Evolutionary conservation across 129 eudicot genomes (phyloP).

Genomic region (Sambucus nigra): DNA sequence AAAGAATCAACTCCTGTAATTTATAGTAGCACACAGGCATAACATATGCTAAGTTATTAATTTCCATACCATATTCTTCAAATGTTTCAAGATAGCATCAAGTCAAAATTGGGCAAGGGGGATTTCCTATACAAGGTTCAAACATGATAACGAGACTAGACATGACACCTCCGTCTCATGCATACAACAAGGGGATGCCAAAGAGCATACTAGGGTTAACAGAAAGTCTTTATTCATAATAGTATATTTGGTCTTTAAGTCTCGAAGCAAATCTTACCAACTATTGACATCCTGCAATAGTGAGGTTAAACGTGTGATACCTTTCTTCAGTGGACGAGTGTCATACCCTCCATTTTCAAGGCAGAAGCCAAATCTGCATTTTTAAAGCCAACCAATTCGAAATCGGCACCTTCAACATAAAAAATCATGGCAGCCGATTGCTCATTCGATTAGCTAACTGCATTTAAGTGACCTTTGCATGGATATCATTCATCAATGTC

Average conservation of each 20-base stretch:
- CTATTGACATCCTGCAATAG: conserved; percentile 86
- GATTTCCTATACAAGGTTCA: conserved; percentile 8
- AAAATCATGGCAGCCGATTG: conserved; percentile 2
- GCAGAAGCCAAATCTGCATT: conserved; percentile 93
- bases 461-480: conserved; percentile 42
- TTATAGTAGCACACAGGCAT: background rate
- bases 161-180: conserved; percentile 24
- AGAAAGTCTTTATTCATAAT: conserved; percentile 28
- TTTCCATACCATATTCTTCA: conserved; percentile 19
- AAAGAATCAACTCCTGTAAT: background rate
- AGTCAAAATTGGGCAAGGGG: too few relatives aligned
- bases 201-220: conserved; percentile 24
- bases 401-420: conserved; percentile 67
- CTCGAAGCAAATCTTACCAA: conserved; percentile 99
- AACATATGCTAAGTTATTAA: too few relatives aligned
- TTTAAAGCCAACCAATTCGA: conserved; percentile 94
- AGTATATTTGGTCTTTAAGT: conserved; percentile 60
- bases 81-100: conserved; percentile 15
- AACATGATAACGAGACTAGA: conserved; percentile 21
- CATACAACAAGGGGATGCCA: conserved; percentile 33
- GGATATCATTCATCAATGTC: conserved; percentile 35
- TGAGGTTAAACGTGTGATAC: conserved; percentile 67
- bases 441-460: background rate
- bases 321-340: conserved; percentile 72
- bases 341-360: conserved; percentile 77